A percentile compares a stretch with the other conserved stretches of the same genome.
phyloP scores from a whole-genome alignment of 2,329 filamentous ascomycete species.

The Ceratocystis harringtonii region DNA sequence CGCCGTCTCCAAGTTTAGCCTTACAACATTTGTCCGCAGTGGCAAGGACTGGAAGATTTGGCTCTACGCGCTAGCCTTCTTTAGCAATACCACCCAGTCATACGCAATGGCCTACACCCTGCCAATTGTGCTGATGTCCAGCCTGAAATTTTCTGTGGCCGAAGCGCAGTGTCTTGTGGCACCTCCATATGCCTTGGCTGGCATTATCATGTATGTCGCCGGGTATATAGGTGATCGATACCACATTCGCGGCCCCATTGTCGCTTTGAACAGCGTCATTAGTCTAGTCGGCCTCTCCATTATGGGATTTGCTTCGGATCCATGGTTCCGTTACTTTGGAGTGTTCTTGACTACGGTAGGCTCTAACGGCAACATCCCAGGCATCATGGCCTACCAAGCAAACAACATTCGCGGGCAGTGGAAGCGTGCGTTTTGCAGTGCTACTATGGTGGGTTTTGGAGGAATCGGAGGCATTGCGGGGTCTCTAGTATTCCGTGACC shows the following conservation, averaged over 20 bases:
- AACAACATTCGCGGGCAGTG: conserved; percentile 82
- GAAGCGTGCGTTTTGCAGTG: conserved; percentile 69
- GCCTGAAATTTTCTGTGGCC: conserved; percentile 49
- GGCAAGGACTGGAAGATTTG: conserved; percentile 43
- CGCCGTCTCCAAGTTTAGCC: conserved; percentile 37
- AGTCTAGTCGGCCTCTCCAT: conserved; percentile 55
- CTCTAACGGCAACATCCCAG: conserved; percentile 62
- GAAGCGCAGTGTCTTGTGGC: conserved; percentile 56
- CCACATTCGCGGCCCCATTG: conserved; percentile 48
- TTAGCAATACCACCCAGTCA: conserved; percentile 53
- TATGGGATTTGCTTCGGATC: conserved; percentile 35
- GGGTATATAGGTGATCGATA: conserved; percentile 54
- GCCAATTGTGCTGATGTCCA: conserved; percentile 52
- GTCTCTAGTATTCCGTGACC: conserved; percentile 51
- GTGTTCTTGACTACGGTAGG: conserved; percentile 64
- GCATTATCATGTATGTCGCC: conserved; percentile 43
- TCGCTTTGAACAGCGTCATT: conserved; percentile 50
- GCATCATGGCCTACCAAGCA: conserved; percentile 63
- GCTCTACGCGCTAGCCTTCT: conserved; percentile 45
- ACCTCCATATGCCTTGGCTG: conserved; percentile 52
- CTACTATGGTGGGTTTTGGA: conserved; percentile 60
- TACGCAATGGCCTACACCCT: conserved; percentile 70
- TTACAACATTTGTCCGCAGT: conserved; percentile 32
- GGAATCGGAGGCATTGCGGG: conserved; percentile 68
- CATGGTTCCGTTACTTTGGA: conserved; percentile 57